These are phyloP conservation scores for Tylopilus sp. DNA, from an alignment of 768 basidiomycete genomes.

Conservation along the genomic window DNA sequence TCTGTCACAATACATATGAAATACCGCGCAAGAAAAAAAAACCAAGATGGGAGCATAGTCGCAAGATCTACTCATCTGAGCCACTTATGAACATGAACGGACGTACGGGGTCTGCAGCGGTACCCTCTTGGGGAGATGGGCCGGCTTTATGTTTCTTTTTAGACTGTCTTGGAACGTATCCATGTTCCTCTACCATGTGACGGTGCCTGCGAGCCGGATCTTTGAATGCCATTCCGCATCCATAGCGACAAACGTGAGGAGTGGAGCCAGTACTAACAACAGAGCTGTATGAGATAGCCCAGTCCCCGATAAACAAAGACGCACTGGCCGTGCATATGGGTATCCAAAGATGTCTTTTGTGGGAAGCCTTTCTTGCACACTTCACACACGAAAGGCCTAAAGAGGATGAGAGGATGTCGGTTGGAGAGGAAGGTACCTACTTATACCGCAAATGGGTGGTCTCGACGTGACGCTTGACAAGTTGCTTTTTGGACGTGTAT, in stretches of 20 bases:
- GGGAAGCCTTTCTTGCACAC: constrained; percentile 54
- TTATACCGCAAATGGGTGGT: constrained; percentile 58
- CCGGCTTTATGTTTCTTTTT: constrained; percentile 43
- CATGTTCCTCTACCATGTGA: constrained; percentile 53
- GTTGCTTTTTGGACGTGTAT: constrained; percentile 54
- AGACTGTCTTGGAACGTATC: constrained; percentile 45
- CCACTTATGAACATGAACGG: constrained; percentile 32
- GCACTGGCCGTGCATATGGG: constrained; percentile 54
- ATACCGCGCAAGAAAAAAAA: constrained; percentile 11
- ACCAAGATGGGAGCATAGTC: background rate
- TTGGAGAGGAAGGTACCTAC: constrained; percentile 36
- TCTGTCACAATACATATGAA: constrained; percentile 23
- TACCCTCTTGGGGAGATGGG: constrained; percentile 25
- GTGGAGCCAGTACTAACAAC: constrained; percentile 51
- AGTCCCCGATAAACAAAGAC: constrained; percentile 16
- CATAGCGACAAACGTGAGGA: constrained; percentile 50
- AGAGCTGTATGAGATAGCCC: constrained; percentile 10
- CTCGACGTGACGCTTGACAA: constrained; percentile 67
- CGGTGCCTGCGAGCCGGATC: constrained; percentile 64
- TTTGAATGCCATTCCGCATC: constrained; percentile 53
- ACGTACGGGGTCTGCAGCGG: constrained; percentile 26
- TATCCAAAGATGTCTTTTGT: constrained; percentile 56
- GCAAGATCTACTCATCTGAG: constrained; percentile 22
- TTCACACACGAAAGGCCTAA: constrained; percentile 50
- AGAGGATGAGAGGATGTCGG: constrained; percentile 13